Evolutionary conservation across 352 stramenopile genomes (phyloP), one percentile per base, ranked within the genome.

Genomic region (Phytophthora pini): DNA sequence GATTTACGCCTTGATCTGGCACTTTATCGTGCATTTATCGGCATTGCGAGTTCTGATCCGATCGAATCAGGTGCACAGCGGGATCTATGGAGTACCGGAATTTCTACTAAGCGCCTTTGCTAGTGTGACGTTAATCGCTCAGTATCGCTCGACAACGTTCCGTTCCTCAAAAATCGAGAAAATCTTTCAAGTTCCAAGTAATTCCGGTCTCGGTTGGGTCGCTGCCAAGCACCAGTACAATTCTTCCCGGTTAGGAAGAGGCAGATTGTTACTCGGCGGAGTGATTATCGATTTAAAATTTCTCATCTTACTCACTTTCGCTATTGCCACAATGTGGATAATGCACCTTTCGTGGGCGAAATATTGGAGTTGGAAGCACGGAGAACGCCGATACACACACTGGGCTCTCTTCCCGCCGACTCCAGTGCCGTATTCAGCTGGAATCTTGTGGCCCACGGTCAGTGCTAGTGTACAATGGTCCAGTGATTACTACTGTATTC

Each of bases 61-160:
- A 0, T 61, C 29, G 15, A 56, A 67, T 9, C 34, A 67, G n/a
- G 9, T 60, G 2, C 56, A 39, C 7, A 27, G n/a, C 24, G 72
- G 72, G 2, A 57, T 87, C 2, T 49, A 65, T 3, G 75, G 77
- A 0, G 64, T 77, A 0, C 57, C 69, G 0, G 75, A 81, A 31
- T 71, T 86, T n/a, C 47, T 70, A 12, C 54, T 86, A 4, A 81
- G 68, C 10, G 48, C 64, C 0, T 63, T 86, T 7, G 72, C 64
- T 8, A 70, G 53, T 26, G 27, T 76, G 7, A 80, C 61, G 0
- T 69, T 82, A 43, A 52, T 69, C 4, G 68, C 71, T 0, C 72
- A 83, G 45, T 77, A 71, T 41, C 70, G 64, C 1, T 72, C 68
- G 17, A 75, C 62, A 3, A 53, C 41, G 2, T 64, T 75, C n/a